A percentile compares a stretch with the other conserved stretches of the same genome.
These are phyloP conservation scores for Boletus sp. DNA, from an alignment of 768 basidiomycete genomes.

Conservation along the genomic window DNA sequence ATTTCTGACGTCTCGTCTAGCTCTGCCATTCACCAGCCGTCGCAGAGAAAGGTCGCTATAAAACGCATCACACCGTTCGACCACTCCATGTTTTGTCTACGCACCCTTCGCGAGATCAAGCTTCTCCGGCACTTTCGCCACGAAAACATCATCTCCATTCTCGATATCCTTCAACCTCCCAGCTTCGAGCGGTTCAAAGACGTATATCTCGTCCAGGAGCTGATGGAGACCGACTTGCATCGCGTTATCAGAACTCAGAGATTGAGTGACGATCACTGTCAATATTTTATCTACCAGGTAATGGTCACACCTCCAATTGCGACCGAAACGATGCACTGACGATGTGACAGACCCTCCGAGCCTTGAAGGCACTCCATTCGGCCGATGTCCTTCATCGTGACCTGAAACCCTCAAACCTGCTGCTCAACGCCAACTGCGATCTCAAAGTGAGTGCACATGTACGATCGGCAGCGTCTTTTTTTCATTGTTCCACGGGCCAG, in stretches of 20 bases:
- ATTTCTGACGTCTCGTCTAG: slow-evolving; percentile 28
- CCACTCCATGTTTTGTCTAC: slow-evolving; percentile 88
- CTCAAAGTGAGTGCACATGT: slow-evolving; percentile 63
- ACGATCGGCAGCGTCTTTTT: not conserved
- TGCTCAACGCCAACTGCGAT: slow-evolving; percentile 96
- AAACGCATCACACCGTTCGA: slow-evolving; percentile 96
- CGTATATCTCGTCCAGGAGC: slow-evolving; percentile 72
- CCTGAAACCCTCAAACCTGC: slow-evolving; percentile 92
- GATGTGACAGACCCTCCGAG: slow-evolving; percentile 64
- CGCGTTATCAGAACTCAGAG: slow-evolving; percentile 95
- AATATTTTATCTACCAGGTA: slow-evolving; percentile 97
- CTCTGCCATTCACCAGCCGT: slow-evolving; percentile 76
- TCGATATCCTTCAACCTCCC: slow-evolving; percentile 87
- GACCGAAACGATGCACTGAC: slow-evolving; percentile 3
- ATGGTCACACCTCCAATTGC: slow-evolving; percentile 15
- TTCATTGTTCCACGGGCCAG: slow-evolving; percentile 34
- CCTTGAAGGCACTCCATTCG: slow-evolving; percentile 91
- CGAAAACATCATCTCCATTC: slow-evolving; percentile 91
- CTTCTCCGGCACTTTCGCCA: slow-evolving; percentile 84
- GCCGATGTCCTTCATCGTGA: slow-evolving; percentile 95
- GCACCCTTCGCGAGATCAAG: slow-evolving; percentile 87
- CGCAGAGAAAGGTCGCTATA: slow-evolving; percentile 86
- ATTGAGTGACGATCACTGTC: slow-evolving; percentile 91
- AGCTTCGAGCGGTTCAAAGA: slow-evolving; percentile 80
- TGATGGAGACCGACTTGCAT: slow-evolving; percentile 93